Conservation (phyloP, 75 land plant species). For the Pseudotsuga menziesii region DNA sequence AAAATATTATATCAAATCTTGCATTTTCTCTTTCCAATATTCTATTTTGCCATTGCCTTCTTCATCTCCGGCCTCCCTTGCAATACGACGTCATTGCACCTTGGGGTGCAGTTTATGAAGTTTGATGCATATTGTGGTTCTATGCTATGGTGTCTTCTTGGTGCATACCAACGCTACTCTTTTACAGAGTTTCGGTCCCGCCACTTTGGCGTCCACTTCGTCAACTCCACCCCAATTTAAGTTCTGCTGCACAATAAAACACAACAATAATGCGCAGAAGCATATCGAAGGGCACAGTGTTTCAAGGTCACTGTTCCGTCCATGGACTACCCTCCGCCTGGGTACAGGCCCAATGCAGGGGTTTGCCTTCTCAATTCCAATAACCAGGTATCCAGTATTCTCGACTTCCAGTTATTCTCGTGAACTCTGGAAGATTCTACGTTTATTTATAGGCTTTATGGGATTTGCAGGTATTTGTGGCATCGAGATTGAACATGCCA, state of each 20-base stretch:
- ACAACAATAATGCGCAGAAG: background rate
- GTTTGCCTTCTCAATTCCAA: conserved; percentile 42
- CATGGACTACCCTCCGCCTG: conserved; percentile 28
- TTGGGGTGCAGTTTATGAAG: too few species aligned
- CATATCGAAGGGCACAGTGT: background rate
- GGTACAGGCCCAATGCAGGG: conserved; percentile 50
- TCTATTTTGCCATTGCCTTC: too few species aligned
- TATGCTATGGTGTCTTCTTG: too few species aligned
- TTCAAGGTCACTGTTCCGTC: background rate
- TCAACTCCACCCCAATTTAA: background rate
- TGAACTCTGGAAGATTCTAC: background rate
- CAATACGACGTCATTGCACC: too few species aligned
- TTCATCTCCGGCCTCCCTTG: too few species aligned
- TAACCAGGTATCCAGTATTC: conserved; percentile 25
- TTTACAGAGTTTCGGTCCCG: too few species aligned
- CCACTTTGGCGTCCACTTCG: background rate
- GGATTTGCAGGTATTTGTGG: conserved; percentile 69
- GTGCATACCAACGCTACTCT: too few species aligned
- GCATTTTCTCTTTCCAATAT: too few species aligned
- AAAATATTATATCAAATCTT: too few species aligned
- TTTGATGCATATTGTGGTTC: too few species aligned
- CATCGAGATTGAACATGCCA: conserved; percentile 77
- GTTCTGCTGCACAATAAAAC: background rate
- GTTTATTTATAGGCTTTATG: background rate
- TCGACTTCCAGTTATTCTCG: background rate